Evolutionary conservation across 2,329 filamentous ascomycete genomes (phyloP).

Genomic region (Mycosphaerella sp.): DNA sequence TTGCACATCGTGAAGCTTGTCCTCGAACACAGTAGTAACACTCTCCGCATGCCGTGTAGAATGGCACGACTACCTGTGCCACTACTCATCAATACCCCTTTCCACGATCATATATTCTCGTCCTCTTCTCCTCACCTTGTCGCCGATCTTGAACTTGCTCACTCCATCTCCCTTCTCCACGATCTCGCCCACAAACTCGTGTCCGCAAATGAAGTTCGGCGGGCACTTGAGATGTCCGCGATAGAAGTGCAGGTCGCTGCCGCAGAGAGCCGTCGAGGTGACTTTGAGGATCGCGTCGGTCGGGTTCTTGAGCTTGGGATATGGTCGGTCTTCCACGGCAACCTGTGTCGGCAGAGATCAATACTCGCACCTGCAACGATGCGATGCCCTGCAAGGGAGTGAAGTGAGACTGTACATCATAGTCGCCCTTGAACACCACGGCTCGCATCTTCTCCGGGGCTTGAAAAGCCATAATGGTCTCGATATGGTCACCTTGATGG

Average conservation of each 20-base stretch:
- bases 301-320: constrained; percentile 64
- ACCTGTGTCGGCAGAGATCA: constrained; percentile 35
- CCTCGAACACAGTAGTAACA: constrained; percentile 82
- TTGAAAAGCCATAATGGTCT: constrained; percentile 11
- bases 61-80: constrained; percentile 66
- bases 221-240: constrained; percentile 69
- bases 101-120: constrained; percentile 8
- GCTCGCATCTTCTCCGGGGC: constrained; percentile 65
- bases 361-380: background rate
- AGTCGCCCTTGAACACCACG: constrained; percentile 76
- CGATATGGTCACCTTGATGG: constrained; percentile 13
- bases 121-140: constrained; percentile 39
- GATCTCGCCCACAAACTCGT: constrained; percentile 79
- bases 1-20: constrained; percentile 68
- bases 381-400: too few species aligned
- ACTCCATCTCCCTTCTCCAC: constrained; percentile 62
- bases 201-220: constrained; percentile 60
- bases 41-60: constrained; percentile 68
- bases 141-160: constrained; percentile 62
- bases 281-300: constrained; percentile 80
- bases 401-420: constrained; percentile 39
- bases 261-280: constrained; percentile 75
- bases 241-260: constrained; percentile 82
- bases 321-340: constrained; percentile 68
- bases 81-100: background rate